Base-by-base conservation (phyloP, 352 stramenopile genomes). In the Globisporangium parvum region DNA sequence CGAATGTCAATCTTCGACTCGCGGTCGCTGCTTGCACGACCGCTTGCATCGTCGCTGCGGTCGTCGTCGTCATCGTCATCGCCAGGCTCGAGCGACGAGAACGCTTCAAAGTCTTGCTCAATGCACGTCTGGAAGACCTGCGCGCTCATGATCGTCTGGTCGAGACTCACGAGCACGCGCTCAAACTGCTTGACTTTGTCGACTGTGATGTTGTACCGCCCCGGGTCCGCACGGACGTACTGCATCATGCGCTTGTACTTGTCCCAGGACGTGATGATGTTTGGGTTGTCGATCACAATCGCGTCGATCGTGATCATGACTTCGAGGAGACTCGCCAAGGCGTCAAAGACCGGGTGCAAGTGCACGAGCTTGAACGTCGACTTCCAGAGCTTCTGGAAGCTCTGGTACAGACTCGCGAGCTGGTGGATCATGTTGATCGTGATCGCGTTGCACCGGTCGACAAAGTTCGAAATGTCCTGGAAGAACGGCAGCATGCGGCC, bases 211-310 rank as follows among this genome's bases (percentile, higher is more conserved):
- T 91, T 90, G 70, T 93, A 92, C 2, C 83, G 70, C 6, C 73
- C 63, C 15, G 86, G 86, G 39, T 96, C 86, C 3, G 82, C 77
- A n/a, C 87, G 80, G 20, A 92, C 78, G 47, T 89, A 94, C 58
- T 93, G 80, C 81, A 96, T 91, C 83, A 96, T 93, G 53, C 80
- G 80, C 66, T 97, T 96, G 69, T 95, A 97, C 50, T 87, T 91
- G 60, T 93, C 84, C 88, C 88, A 97, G 14, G 86, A 79, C 20
- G 69, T 85, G 44, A 86, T 65, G 48, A 97, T 92, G 45, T 82
- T 81, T 15, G 87, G 84, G 57, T 97, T 97, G 47, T 95, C 77
- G 17, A 92, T 69, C 31, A 96, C 81, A 48, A 96, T 90, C n/a
- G 73, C 69, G 58, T 96, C 88, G 28, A 96, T 81, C 10, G 87